These are phyloP conservation scores for Lichtheimia ornata DNA, from an alignment of 371 early-diverging fungal genomes.

Conservation along the genomic window DNA sequence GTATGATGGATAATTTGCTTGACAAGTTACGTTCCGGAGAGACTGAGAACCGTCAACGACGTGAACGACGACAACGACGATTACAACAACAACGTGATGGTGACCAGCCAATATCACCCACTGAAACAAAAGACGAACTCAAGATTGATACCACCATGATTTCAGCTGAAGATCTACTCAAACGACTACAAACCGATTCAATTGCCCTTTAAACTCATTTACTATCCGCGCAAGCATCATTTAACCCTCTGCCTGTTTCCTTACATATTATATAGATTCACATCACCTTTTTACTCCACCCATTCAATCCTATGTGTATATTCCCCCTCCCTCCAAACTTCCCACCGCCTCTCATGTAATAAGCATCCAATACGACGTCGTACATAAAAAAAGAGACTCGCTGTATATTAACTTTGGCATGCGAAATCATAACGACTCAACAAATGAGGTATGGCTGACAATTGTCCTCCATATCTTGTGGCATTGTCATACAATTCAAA, in stretches of 20 bases:
- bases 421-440: slow-evolving; percentile 61
- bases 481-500: slow-evolving; percentile 84
- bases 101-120: too few relatives aligned
- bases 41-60: slow-evolving; percentile 28
- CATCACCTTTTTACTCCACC: too few relatives aligned
- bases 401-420: slow-evolving; percentile 19
- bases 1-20: slow-evolving; percentile 46
- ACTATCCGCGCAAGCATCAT: too few relatives aligned
- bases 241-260: too few relatives aligned
- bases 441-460: slow-evolving; percentile 72
- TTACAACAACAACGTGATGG: background rate
- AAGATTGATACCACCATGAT: background rate
- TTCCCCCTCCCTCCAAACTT: background rate
- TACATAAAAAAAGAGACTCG: background rate
- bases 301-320: too few relatives aligned
- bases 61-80: slow-evolving; percentile 12
- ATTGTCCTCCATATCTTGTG: slow-evolving; percentile 72
- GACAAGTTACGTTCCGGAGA: slow-evolving; percentile 43
- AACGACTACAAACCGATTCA: slow-evolving; percentile 21
- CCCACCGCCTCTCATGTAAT: background rate
- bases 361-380: background rate
- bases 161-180: slow-evolving; percentile 19
- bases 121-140: background rate
- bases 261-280: too few relatives aligned
- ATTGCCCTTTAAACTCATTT: background rate